A percentile compares a stretch with the other conserved stretches of the same genome.
Conservation (phyloP, 176 grass and related monocot species). For the Phoenix roebelenii region DNA sequence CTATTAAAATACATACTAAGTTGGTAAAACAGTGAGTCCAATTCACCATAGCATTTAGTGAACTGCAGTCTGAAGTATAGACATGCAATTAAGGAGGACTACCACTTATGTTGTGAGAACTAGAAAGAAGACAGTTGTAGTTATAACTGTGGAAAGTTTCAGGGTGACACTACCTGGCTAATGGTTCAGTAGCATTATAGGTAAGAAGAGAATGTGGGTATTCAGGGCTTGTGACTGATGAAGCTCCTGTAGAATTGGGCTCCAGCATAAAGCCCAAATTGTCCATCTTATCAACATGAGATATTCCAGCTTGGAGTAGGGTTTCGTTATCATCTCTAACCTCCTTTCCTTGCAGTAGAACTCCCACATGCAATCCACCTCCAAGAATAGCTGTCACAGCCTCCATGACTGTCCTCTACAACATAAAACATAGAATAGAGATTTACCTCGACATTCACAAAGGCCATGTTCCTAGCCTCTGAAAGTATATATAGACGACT, state of each 20-base stretch:
- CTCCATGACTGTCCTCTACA: conserved; percentile 86
- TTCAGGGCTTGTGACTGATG: conserved; percentile 33
- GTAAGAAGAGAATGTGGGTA: conserved; percentile 39
- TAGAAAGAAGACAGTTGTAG: too few species aligned
- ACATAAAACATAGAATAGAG: conserved; percentile 4
- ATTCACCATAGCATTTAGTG: too few species aligned
- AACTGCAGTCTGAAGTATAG: too few species aligned
- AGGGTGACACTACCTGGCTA: conserved; percentile 48
- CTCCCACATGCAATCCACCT: conserved; percentile 58
- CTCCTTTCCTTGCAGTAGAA: conserved; percentile 82
- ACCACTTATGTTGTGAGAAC: too few species aligned
- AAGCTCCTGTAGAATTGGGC: conserved; percentile 39
- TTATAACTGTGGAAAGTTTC: too few species aligned
- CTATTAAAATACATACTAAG: too few species aligned
- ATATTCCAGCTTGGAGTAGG: conserved; percentile 64
- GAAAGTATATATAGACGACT: too few species aligned
- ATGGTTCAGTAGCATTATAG: conserved; percentile 52
- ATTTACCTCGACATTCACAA: too few species aligned
- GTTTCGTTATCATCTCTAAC: conserved; percentile 81
- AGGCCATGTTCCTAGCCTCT: too few species aligned
- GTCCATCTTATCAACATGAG: conserved; percentile 39
- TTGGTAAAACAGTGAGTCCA: too few species aligned
- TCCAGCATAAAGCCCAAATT: conserved; percentile 80
- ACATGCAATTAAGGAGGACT: too few species aligned
- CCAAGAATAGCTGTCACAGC: conserved; percentile 78